Evolutionary conservation across 768 basidiomycete genomes (phyloP), one percentile per base, ranked within the genome.

Genomic region (Phlegmacium glaucopus): DNA sequence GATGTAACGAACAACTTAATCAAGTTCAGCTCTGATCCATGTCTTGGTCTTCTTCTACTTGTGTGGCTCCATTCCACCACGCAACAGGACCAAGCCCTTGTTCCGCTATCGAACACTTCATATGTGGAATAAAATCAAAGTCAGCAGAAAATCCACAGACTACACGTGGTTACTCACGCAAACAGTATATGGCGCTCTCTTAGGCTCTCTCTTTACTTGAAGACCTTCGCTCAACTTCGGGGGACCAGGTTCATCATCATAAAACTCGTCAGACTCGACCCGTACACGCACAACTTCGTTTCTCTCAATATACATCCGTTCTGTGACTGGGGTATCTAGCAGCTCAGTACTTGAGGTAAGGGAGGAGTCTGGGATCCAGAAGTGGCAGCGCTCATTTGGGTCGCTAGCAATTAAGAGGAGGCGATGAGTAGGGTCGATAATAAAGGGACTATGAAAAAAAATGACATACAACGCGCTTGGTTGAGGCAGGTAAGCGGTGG

Each of bases 161-260:
- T n/a, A 29, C 11, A 38, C 16, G 46, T 11, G 15, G 44, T 16
- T 30, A 61, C 85, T 53, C 54, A 90, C 89, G 10, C 78, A 76
- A 39, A 92, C 73, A 22, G 77, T 82, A 67, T 89, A 92, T 2
- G 87, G 86, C 3, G 86, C 72, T 41, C 75, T 60, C 47, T 66
- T 60, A 68, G 71, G 64, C 51, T 83, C 82, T 36, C 53, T 72
- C 51, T 50, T 54, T 3, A 80, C 71, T 41, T 73, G 71, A 1
- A 87, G 82, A 1, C 87, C 89, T 42, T 90, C 87, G 0, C 74
- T 66, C 37, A 82, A 83, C 58, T 85, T 88, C 1, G 86, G 85
- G 0, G 90, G 89, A 1, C 90, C 90, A 2, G 90, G 90, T 50
- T 91, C 90, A 54, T 89, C 87, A 54, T 93, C 90, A 54, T 79